phyloP scores from a whole-genome alignment of 2,329 filamentous ascomycete species.

The Colletotrichum camelliae region DNA sequence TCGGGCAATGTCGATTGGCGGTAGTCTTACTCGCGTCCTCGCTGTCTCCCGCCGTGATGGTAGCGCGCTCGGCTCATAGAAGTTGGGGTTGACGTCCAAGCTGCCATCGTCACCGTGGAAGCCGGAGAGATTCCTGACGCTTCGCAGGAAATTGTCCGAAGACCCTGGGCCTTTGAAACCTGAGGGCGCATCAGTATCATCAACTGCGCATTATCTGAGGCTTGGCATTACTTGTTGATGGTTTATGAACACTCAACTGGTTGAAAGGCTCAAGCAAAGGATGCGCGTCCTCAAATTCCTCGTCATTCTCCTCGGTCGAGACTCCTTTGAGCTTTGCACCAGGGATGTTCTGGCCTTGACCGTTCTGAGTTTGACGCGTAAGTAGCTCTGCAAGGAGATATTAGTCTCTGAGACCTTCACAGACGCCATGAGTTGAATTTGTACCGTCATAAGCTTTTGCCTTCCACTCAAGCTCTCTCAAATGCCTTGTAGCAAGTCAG shows the following conservation, averaged over 20 bases:
- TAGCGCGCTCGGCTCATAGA: slow-evolving; percentile 39
- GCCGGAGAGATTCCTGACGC: slow-evolving; percentile 39
- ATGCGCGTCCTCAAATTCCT: slow-evolving; percentile 36
- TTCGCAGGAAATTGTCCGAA: slow-evolving; percentile 43
- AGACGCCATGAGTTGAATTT: fast-evolving
- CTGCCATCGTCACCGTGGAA: slow-evolving; percentile 34
- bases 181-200: not conserved
- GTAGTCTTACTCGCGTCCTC: slow-evolving; percentile 39
- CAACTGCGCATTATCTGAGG: fast-evolving
- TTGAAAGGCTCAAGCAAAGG: slow-evolving; percentile 38
- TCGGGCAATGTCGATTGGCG: slow-evolving; percentile 55
- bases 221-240: slow-evolving; percentile 29
- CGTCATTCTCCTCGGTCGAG: slow-evolving; percentile 28
- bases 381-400: not conserved
- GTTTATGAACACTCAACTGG: slow-evolving; percentile 36
- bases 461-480: slow-evolving; percentile 11
- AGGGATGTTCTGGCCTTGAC: not conserved
- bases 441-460: slow-evolving; percentile 15
- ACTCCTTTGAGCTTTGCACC: not conserved
- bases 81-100: slow-evolving; percentile 34
- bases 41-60: slow-evolving; percentile 34
- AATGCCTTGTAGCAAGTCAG: not conserved
- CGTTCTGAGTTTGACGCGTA: not conserved
- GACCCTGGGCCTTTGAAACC: slow-evolving; percentile 42
- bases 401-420: fast-evolving